phyloP scores from a whole-genome alignment of 345 rosid species.

The Orychophragmus violaceus region DNA sequence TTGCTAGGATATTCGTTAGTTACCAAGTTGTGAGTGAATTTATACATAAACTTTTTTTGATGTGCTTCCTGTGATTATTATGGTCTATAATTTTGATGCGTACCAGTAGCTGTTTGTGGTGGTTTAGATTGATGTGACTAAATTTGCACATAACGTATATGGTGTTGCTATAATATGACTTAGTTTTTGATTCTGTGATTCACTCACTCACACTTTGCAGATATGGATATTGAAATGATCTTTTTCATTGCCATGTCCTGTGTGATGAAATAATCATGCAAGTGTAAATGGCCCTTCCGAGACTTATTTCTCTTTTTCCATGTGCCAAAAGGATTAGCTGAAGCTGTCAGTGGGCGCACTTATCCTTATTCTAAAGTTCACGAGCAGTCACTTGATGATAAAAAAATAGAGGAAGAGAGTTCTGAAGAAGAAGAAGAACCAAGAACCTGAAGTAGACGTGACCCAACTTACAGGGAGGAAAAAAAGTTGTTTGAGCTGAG shows the following conservation, averaged over 20 bases:
- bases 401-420: constrained; percentile 35
- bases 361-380: constrained; percentile 17
- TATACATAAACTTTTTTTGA: not conserved
- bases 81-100: not conserved
- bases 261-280: not conserved
- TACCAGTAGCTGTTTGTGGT: not conserved
- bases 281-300: not conserved
- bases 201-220: not conserved
- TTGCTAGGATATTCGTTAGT: not conserved
- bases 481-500: constrained; percentile 68
- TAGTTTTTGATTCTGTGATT: not conserved
- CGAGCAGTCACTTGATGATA: constrained; percentile 30
- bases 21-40: not conserved
- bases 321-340: constrained; percentile 33
- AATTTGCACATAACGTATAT: not conserved
- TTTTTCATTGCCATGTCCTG: not conserved
- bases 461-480: constrained; percentile 78
- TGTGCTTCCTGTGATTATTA: not conserved
- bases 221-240: not conserved
- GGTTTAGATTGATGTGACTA: not conserved
- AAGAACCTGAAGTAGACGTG: constrained; percentile 44
- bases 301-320: not conserved
- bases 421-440: constrained; percentile 50
- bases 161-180: not conserved
- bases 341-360: constrained; percentile 27